A percentile compares a stretch with the other conserved stretches of the same genome.
Conservation (phyloP, 441 rosid species). For the Gossypium schwendimanii region DNA sequence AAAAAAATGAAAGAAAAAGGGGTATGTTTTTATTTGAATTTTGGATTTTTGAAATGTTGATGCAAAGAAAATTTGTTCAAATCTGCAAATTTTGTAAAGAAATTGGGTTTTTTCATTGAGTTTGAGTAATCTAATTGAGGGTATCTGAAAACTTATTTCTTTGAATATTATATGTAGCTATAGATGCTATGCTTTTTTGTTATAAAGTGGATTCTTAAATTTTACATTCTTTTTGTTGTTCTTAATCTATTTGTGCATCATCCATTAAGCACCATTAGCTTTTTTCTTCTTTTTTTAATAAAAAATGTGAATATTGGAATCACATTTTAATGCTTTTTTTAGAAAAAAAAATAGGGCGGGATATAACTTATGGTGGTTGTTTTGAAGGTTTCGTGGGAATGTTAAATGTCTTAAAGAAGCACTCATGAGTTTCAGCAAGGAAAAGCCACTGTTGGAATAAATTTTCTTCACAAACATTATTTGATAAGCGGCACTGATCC, state of each 20-base stretch:
- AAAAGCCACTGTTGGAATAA: constrained; percentile 13
- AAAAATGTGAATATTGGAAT: background rate
- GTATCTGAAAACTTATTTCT: background rate
- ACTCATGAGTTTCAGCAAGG: constrained; percentile 11
- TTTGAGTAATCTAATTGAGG: background rate
- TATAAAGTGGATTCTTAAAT: background rate
- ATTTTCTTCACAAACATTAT: constrained; percentile 3
- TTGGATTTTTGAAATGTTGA: constrained; percentile 2
- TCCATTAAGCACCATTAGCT: background rate
- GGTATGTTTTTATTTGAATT: background rate
- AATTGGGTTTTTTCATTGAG: background rate
- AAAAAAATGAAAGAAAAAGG: background rate
- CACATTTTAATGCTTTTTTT: background rate
- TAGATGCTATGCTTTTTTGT: constrained; percentile 3
- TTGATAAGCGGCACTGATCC: constrained; percentile 15
- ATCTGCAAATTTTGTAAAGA: background rate
- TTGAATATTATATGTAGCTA: background rate
- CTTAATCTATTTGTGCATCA: background rate
- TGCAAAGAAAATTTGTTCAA: constrained; percentile 6
- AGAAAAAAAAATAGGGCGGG: background rate
- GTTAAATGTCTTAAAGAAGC: constrained; percentile 25
- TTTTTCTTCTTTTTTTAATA: background rate
- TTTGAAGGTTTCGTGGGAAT: constrained; percentile 41
- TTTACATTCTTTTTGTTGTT: background rate
- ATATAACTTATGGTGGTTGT: constrained; percentile 4